These are phyloP conservation scores for Dianthus caryophyllus DNA, from an alignment of 148 eudicot genomes.

Conservation along the genomic window DNA sequence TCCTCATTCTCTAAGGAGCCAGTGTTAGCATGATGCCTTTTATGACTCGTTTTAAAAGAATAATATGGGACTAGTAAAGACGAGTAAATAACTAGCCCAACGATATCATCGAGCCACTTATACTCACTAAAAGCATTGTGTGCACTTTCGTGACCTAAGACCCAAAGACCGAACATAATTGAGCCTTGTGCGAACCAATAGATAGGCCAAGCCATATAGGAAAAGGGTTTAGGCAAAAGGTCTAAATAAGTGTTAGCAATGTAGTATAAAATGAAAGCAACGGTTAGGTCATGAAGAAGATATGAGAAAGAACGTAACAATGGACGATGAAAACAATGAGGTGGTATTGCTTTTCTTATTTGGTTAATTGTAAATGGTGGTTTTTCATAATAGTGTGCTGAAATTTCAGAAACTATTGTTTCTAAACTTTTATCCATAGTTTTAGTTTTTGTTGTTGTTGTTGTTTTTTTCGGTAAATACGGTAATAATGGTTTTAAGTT, in stretches of 20 bases:
- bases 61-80: constrained; percentile 3
- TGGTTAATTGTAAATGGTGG: constrained; percentile 13
- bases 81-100: constrained; percentile 6
- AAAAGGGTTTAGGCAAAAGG: background rate
- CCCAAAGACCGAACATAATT: constrained; percentile 18
- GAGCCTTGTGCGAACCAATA: constrained; percentile 17
- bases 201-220: background rate
- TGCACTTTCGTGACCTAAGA: constrained; percentile 10
- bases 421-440: background rate
- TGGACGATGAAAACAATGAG: constrained; percentile 13
- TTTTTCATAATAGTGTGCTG: background rate
- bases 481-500: too few relatives aligned
- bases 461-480: too few relatives aligned
- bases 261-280: background rate
- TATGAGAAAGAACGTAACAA: constrained; percentile 9
- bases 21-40: constrained; percentile 16
- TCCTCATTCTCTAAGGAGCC: constrained; percentile 18
- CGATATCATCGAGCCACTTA: constrained; percentile 2
- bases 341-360: constrained; percentile 14
- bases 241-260: background rate
- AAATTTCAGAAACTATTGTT: background rate
- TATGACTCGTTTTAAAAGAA: constrained; percentile 9
- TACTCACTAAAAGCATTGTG: constrained; percentile 8
- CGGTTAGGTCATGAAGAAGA: constrained; percentile 6
- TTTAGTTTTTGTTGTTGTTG: background rate